phyloP scores from a whole-genome alignment of 2,329 filamentous ascomycete species.

The Madurella fahalii region DNA sequence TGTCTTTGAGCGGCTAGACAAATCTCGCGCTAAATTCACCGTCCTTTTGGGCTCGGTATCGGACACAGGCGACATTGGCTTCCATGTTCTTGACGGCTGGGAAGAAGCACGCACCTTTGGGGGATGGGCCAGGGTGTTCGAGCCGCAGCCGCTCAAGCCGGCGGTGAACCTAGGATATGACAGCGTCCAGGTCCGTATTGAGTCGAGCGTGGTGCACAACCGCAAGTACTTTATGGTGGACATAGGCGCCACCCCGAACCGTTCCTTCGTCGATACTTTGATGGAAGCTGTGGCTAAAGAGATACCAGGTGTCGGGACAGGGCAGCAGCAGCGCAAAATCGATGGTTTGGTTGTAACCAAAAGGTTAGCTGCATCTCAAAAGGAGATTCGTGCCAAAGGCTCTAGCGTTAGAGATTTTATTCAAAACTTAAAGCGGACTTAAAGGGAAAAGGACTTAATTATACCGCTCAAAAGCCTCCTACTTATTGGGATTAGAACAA shows the following conservation, averaged over 20 bases:
- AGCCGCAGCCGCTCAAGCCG: background rate
- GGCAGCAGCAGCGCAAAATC: too few relatives aligned
- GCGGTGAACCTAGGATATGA: background rate
- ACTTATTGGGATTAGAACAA: too few relatives aligned
- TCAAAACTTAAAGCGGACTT: too few relatives aligned
- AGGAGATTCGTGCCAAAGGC: too few relatives aligned
- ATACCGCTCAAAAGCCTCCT: too few relatives aligned
- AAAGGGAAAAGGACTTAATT: too few relatives aligned
- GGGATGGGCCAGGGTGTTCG: background rate
- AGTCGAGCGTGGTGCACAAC: background rate
- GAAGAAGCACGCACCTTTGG: background rate
- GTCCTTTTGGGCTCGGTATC: background rate
- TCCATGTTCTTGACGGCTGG: background rate
- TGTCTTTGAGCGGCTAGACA: background rate
- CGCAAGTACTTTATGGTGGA: background rate
- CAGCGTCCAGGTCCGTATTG: background rate
- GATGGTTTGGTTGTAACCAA: too few relatives aligned
- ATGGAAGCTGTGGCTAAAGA: too few relatives aligned
- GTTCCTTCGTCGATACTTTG: too few relatives aligned
- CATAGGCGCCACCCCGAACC: background rate
- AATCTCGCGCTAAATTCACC: background rate
- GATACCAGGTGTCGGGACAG: too few relatives aligned
- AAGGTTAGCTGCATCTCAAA: too few relatives aligned
- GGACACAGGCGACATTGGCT: background rate
- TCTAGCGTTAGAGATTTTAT: too few relatives aligned